Evolutionary conservation across 169 alveolate genomes (phyloP).

Genomic region (Theileria parva): DNA sequence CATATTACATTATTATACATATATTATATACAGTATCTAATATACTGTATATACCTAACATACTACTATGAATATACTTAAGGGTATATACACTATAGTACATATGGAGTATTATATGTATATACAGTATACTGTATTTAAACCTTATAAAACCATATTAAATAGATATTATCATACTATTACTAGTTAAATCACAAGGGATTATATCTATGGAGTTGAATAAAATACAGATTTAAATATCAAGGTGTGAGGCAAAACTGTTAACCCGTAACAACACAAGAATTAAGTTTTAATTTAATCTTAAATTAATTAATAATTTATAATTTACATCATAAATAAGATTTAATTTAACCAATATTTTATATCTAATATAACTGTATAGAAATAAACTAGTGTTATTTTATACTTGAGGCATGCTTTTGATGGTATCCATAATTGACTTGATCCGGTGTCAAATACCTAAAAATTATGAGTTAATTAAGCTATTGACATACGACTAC

Average conservation of each 20-base stretch:
- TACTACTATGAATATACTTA: not conserved
- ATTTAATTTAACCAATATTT: not conserved
- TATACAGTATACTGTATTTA: not conserved
- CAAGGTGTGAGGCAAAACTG: not conserved
- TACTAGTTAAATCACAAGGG: not conserved
- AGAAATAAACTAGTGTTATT: not conserved
- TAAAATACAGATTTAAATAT: not conserved
- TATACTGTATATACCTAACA: too few species aligned
- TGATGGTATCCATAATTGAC: constrained; percentile 88
- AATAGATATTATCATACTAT: not conserved
- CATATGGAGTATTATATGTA: constrained; percentile 8
- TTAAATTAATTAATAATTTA: not conserved
- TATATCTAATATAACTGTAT: not conserved
- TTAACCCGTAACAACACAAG: not conserved
- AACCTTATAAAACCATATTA: not conserved
- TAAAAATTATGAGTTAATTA: constrained; percentile 10
- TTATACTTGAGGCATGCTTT: constrained; percentile 71
- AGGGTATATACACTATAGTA: not conserved
- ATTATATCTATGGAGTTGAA: too few species aligned
- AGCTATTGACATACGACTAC: constrained; percentile 75
- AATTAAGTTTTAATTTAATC: not conserved
- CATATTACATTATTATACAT: not conserved
- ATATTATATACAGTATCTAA: not conserved
- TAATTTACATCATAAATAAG: not conserved
- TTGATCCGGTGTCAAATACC: constrained; percentile 88